phyloP scores from a whole-genome alignment of 139 green algal species.

The Tetratostichococcus sp. region DNA sequence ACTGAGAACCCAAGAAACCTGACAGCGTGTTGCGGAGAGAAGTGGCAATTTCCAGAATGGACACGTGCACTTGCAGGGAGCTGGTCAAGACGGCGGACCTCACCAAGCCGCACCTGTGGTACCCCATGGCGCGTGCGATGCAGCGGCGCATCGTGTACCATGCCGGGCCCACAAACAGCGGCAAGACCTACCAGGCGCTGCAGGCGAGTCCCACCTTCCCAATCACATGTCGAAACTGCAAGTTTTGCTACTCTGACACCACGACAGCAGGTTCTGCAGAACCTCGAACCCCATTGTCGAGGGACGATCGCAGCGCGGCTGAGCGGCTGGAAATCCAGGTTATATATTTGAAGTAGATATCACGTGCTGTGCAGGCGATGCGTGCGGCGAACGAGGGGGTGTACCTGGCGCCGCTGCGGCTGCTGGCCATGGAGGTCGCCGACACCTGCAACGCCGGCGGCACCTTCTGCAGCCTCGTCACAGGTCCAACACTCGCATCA shows the following conservation, averaged over 20 bases:
- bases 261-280: too few relatives aligned
- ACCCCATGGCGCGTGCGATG: slow-evolving; percentile 76
- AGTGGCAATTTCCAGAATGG: background rate
- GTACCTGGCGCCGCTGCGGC: slow-evolving; percentile 90
- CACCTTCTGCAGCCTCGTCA: slow-evolving; percentile 51
- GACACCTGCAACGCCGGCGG: slow-evolving; percentile 53
- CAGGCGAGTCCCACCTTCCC: slow-evolving; percentile 12
- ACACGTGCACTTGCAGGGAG: slow-evolving; percentile 13
- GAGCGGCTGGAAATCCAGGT: too few relatives aligned
- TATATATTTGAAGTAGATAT: too few relatives aligned
- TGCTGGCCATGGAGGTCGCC: slow-evolving; percentile 90
- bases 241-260: too few relatives aligned
- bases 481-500: slow-evolving; percentile 11
- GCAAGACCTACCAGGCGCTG: slow-evolving; percentile 92
- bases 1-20: background rate
- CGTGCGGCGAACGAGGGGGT: slow-evolving; percentile 59
- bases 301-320: too few relatives aligned
- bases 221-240: too few relatives aligned
- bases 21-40: background rate
- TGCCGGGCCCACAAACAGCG: slow-evolving; percentile 91
- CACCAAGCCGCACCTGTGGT: slow-evolving; percentile 66
- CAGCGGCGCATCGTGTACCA: slow-evolving; percentile 85
- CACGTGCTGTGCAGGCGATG: slow-evolving; percentile 47
- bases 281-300: too few relatives aligned
- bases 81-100: slow-evolving; percentile 45